These are phyloP conservation scores for Russula sp. DNA, from an alignment of 768 basidiomycete genomes.

Conservation along the genomic window DNA sequence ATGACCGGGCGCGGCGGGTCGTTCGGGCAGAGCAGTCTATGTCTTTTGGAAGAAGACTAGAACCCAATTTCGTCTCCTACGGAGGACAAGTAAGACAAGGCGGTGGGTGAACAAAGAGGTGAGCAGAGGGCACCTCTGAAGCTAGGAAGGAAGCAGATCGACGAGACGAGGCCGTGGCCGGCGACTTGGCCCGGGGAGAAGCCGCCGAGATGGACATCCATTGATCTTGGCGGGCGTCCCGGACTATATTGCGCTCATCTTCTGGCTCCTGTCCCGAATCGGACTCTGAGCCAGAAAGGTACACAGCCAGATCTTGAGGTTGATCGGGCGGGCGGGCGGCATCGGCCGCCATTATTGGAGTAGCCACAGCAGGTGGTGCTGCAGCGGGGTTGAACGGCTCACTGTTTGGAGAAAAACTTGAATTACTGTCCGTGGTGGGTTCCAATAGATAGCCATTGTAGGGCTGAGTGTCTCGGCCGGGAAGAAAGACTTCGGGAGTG, in stretches of 20 bases:
- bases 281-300: conserved; percentile 24
- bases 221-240: conserved; percentile 15
- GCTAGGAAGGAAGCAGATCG: conserved; percentile 23
- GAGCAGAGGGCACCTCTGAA: conserved; percentile 18
- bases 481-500: conserved; percentile 12
- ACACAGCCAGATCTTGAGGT: conserved; percentile 11
- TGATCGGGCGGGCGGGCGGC: conserved; percentile 6
- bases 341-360: conserved; percentile 13
- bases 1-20: conserved; percentile 18
- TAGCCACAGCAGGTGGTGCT: conserved; percentile 7
- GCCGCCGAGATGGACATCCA: conserved; percentile 8
- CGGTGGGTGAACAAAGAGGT: not conserved
- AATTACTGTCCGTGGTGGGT: not conserved
- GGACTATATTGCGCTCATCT: conserved; percentile 17
- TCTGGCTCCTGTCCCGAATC: conserved; percentile 22
- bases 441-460: conserved; percentile 15
- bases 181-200: conserved; percentile 18
- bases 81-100: conserved; percentile 9
- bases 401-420: conserved; percentile 11
- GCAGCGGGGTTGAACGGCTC: conserved; percentile 9
- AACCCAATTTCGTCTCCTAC: conserved; percentile 12
- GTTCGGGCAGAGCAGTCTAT: conserved; percentile 8
- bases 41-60: conserved; percentile 11
- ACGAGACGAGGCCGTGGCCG: conserved; percentile 6
- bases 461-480: not conserved